Evolutionary conservation across 768 basidiomycete genomes (phyloP).

Genomic region (Hericium erinaceus): DNA sequence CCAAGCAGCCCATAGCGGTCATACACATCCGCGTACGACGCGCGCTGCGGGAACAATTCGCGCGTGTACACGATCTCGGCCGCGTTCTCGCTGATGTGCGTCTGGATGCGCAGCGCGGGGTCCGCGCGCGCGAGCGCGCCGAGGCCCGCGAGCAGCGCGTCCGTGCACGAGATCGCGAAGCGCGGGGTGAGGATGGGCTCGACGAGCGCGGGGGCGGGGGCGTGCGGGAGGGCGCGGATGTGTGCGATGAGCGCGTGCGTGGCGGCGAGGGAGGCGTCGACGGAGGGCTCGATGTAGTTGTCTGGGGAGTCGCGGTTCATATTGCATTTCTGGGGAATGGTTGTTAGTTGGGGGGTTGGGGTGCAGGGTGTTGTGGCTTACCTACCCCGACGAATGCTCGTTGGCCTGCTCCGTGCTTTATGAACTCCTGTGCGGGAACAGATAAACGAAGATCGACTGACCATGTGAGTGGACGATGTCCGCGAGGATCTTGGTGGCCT

Average conservation of each 20-base stretch:
- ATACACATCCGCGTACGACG: conserved; percentile 75
- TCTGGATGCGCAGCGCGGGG: conserved; percentile 70
- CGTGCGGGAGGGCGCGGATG: conserved; percentile 47
- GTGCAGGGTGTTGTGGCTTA: conserved; percentile 7
- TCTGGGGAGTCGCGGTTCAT: conserved; percentile 71
- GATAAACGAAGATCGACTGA: conserved; percentile 19
- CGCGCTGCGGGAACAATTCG: conserved; percentile 52
- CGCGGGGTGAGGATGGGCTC: conserved; percentile 90
- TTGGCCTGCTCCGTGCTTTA: conserved; percentile 42
- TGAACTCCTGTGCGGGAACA: neutral
- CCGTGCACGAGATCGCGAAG: conserved; percentile 88
- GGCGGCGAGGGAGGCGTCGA: conserved; percentile 45
- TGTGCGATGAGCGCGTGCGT: conserved; percentile 61
- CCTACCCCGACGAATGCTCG: conserved; percentile 79
- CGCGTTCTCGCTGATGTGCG: conserved; percentile 83
- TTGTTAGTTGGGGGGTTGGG: neutral
- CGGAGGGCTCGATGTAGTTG: conserved; percentile 61
- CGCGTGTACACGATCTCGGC: conserved; percentile 61
- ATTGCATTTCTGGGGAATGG: conserved; percentile 62
- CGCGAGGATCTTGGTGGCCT: conserved; percentile 74
- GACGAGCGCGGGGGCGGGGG: conserved; percentile 47
- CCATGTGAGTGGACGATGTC: conserved; percentile 60
- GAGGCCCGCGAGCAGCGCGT: conserved; percentile 52
- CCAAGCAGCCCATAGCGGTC: conserved; percentile 69
- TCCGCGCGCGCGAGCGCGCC: conserved; percentile 52